phyloP scores from a whole-genome alignment of 2,329 filamentous ascomycete species.

The Sporothrix globosa region DNA sequence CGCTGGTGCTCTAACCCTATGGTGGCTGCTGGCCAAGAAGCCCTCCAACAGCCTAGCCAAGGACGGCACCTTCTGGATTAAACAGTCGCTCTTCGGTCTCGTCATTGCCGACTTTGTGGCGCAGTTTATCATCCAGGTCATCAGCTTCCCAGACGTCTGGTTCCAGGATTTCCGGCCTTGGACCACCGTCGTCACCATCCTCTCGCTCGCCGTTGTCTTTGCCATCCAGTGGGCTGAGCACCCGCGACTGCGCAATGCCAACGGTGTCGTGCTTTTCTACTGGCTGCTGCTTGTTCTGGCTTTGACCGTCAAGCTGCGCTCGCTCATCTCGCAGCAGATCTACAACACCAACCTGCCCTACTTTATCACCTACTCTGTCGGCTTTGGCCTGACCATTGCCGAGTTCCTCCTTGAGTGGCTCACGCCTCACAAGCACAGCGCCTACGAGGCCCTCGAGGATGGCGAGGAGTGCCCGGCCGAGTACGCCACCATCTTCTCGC shows the following conservation, averaged over 20 bases:
- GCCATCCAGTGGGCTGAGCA: constrained; percentile 85
- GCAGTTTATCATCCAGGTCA: constrained; percentile 76
- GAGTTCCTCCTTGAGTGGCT: constrained; percentile 85
- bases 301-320: constrained; percentile 81
- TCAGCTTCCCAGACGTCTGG: constrained; percentile 70
- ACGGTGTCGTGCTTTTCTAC: constrained; percentile 87
- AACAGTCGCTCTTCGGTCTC: constrained; percentile 74
- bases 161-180: constrained; percentile 83
- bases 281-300: constrained; percentile 85
- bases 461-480: constrained; percentile 74
- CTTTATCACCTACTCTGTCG: constrained; percentile 75
- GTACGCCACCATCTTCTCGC: constrained; percentile 91
- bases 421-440: constrained; percentile 70
- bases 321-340: constrained; percentile 76
- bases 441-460: constrained; percentile 60
- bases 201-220: constrained; percentile 75
- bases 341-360: constrained; percentile 69
- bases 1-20: constrained; percentile 74
- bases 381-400: constrained; percentile 67
- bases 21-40: constrained; percentile 74
- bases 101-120: constrained; percentile 69
- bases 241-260: constrained; percentile 77
- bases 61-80: constrained; percentile 91
- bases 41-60: constrained; percentile 68
- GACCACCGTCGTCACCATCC: constrained; percentile 71